Percentiles rank a stretch among this genome's conserved stretches.
Conservation (phyloP, 805 yeast species). For the Candida stauntonica region DNA sequence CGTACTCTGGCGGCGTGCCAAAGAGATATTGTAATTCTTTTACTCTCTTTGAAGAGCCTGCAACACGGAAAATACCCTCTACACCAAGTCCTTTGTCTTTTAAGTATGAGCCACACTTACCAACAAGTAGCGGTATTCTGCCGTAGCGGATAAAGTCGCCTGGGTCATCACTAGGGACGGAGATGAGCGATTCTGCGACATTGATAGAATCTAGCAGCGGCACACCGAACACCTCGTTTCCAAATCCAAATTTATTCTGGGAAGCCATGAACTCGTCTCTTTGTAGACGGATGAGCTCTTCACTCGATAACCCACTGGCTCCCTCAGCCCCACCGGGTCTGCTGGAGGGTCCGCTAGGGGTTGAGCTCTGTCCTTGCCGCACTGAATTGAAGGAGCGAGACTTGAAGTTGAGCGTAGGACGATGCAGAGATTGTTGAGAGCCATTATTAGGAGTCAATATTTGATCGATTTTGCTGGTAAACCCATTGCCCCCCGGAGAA, state of each 20-base stretch:
- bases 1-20: conserved; percentile 85
- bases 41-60: conserved; percentile 85
- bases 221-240: conserved; percentile 69
- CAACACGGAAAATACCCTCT: conserved; percentile 91
- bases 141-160: conserved; percentile 77
- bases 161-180: conserved; percentile 51
- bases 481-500: background rate
- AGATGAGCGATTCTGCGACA: conserved; percentile 74
- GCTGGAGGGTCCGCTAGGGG: background rate
- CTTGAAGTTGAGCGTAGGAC: conserved; percentile 33
- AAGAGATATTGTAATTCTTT: conserved; percentile 80
- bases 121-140: conserved; percentile 88
- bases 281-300: conserved; percentile 28
- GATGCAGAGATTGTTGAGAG: conserved; percentile 14
- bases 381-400: conserved; percentile 32
- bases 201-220: conserved; percentile 65
- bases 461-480: conserved; percentile 12
- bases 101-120: conserved; percentile 85
- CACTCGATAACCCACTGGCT: conserved; percentile 8
- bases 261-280: conserved; percentile 35
- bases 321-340: conserved; percentile 5
- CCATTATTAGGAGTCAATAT: conserved; percentile 14
- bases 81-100: conserved; percentile 73
- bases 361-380: conserved; percentile 10
- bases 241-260: conserved; percentile 32